phyloP scores from a whole-genome alignment of 306 rosid species.

The Cucurbita pepo region DNA sequence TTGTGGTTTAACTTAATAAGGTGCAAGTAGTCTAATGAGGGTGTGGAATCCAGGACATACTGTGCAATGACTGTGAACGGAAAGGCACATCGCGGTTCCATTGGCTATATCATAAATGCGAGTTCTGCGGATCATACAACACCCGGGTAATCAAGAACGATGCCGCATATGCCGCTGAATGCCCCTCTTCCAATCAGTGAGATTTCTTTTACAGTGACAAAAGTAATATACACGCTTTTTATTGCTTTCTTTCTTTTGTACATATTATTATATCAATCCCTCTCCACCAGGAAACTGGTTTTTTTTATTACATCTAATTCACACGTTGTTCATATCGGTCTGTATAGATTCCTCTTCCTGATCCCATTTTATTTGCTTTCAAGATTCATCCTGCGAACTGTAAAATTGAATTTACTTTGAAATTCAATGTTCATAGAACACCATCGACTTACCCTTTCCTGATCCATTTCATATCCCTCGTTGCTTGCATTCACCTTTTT shows the following conservation, averaged over 20 bases:
- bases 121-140: conserved; percentile 78
- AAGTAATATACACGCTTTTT: conserved; percentile 7
- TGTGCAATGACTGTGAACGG: conserved; percentile 80
- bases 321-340: conserved; percentile 1
- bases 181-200: conserved; percentile 24
- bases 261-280: conserved; percentile 34
- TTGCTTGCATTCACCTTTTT: background rate
- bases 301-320: conserved; percentile 10
- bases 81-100: conserved; percentile 75
- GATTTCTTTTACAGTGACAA: background rate
- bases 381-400: background rate
- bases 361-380: background rate
- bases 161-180: conserved; percentile 22
- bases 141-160: conserved; percentile 80
- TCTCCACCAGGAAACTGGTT: conserved; percentile 17
- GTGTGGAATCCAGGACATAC: conserved; percentile 51
- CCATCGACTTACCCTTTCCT: background rate
- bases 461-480: background rate
- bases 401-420: background rate
- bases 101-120: conserved; percentile 94
- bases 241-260: conserved; percentile 23
- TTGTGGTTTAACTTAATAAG: background rate
- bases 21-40: conserved; percentile 6
- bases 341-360: background rate
- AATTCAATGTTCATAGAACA: background rate